Conservation (phyloP, 2,329 filamentous ascomycete species). For the Phialophora verrucosa region DNA sequence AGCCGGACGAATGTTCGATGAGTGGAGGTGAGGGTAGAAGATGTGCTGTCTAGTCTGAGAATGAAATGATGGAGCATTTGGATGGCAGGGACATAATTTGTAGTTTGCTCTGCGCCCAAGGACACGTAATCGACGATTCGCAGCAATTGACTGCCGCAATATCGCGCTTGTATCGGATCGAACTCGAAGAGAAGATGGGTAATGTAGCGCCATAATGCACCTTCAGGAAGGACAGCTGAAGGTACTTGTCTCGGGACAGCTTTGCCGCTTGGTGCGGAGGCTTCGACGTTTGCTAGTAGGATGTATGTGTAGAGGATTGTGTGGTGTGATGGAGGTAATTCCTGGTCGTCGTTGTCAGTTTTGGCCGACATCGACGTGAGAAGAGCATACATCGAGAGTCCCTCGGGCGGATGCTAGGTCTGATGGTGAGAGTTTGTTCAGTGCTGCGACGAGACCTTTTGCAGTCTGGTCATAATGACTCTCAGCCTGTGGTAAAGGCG, state of each 20-base stretch:
- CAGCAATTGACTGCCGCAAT: slow-evolving; percentile 50
- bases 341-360: slow-evolving; percentile 38
- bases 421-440: slow-evolving; percentile 31
- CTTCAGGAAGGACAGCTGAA: slow-evolving; percentile 52
- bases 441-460: slow-evolving; percentile 37
- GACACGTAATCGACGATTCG: slow-evolving; percentile 46
- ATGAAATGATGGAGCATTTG: slow-evolving; percentile 51
- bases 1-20: slow-evolving; percentile 51
- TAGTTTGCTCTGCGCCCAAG: slow-evolving; percentile 43
- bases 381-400: slow-evolving; percentile 46
- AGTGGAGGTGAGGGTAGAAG: slow-evolving; percentile 51
- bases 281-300: slow-evolving; percentile 57
- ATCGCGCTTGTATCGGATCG: slow-evolving; percentile 52
- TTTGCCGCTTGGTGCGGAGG: slow-evolving; percentile 44
- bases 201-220: slow-evolving; percentile 57
- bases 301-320: slow-evolving; percentile 65
- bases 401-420: slow-evolving; percentile 24
- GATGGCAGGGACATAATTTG: slow-evolving; percentile 48
- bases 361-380: slow-evolving; percentile 19
- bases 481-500: slow-evolving; percentile 30
- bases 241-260: slow-evolving; percentile 43
- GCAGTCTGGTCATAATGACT: slow-evolving; percentile 50
- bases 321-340: slow-evolving; percentile 63
- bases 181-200: slow-evolving; percentile 61
- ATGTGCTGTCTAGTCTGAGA: slow-evolving; percentile 51